A percentile compares a stretch with the other conserved stretches of the same genome.
Conservation (phyloP, 306 rosid species). For the Coriaria nepalensis region DNA sequence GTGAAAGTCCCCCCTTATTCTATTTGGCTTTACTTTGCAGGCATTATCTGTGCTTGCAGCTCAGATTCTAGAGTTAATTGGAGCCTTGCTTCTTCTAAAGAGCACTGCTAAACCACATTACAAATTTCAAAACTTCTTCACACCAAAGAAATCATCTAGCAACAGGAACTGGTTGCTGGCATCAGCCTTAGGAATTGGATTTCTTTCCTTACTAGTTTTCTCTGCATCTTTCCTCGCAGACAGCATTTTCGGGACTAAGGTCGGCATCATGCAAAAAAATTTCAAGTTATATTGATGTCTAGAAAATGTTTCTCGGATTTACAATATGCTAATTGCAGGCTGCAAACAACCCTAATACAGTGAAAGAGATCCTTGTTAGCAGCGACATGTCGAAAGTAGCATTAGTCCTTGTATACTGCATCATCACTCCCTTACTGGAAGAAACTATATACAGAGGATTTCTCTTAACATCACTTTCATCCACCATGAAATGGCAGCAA, state of each 20-base stretch:
- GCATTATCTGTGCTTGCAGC: slow-evolving; percentile 46
- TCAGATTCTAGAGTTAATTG: slow-evolving; percentile 51
- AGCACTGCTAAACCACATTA: slow-evolving; percentile 47
- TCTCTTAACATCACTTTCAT: slow-evolving; percentile 47
- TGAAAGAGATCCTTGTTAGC: slow-evolving; percentile 47
- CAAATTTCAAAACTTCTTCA: slow-evolving; percentile 31
- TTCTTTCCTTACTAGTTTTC: slow-evolving; percentile 39
- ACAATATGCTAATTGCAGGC: slow-evolving; percentile 25
- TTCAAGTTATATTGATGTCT: no score
- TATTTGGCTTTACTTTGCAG: slow-evolving; percentile 32
- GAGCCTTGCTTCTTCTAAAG: slow-evolving; percentile 37
- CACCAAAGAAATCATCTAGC: slow-evolving; percentile 15
- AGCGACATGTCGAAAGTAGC: slow-evolving; percentile 41
- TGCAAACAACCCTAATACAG: slow-evolving; percentile 38
- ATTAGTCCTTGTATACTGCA: slow-evolving; percentile 44
- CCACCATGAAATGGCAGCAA: slow-evolving; percentile 56
- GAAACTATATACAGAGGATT: slow-evolving; percentile 73
- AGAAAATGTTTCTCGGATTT: slow-evolving; percentile 5
- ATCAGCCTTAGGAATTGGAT: slow-evolving; percentile 51
- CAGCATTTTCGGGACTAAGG: slow-evolving; percentile 44
- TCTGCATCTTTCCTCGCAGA: slow-evolving; percentile 40
- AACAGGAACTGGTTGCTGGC: slow-evolving; percentile 56
- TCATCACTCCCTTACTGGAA: slow-evolving; percentile 58
- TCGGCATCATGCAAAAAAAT: slow-evolving; percentile 21
- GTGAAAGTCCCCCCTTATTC: no score